These are phyloP conservation scores for Vachellia collinsii DNA, from an alignment of 306 rosid genomes.

Conservation along the genomic window DNA sequence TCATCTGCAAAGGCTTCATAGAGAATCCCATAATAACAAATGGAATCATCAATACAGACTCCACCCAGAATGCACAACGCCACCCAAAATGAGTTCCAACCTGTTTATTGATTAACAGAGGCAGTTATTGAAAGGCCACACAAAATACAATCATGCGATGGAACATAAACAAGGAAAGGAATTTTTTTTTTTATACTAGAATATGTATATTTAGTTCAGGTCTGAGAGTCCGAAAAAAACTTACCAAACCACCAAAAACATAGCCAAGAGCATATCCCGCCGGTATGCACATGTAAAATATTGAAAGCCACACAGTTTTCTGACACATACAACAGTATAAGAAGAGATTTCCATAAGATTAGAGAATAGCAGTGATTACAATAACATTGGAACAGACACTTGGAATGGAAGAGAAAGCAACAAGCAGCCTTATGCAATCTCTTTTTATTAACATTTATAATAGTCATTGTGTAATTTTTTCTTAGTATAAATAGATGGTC, in stretches of 20 bases:
- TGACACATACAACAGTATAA: conserved; percentile 41
- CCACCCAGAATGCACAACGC: neutral
- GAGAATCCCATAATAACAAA: conserved; percentile 1
- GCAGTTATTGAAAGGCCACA: neutral
- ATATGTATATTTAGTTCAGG: conserved; percentile 13
- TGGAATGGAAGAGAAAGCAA: neutral
- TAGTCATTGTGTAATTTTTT: neutral
- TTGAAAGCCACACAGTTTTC: conserved; percentile 55
- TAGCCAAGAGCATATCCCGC: conserved; percentile 86
- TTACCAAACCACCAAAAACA: conserved; percentile 81
- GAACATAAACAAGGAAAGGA: neutral
- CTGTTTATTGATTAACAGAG: conserved; percentile 46
- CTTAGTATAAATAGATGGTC: neutral
- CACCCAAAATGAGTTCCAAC: conserved; percentile 51
- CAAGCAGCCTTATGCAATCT: neutral
- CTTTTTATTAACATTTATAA: neutral
- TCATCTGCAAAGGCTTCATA: conserved; percentile 51
- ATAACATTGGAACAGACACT: conserved; percentile 10
- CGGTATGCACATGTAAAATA: conserved; percentile 82
- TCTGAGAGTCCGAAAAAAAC: conserved; percentile 36
- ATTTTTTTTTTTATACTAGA: neutral
- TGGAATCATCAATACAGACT: conserved; percentile 10
- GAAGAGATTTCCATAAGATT: conserved; percentile 27
- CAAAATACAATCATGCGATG: conserved; percentile 2
- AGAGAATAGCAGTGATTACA: conserved; percentile 2